A percentile compares a stretch with the other conserved stretches of the same genome.
These are phyloP conservation scores for Wickerhamomyces strasburgensis DNA, from an alignment of 805 yeast species.

Conservation along the genomic window DNA sequence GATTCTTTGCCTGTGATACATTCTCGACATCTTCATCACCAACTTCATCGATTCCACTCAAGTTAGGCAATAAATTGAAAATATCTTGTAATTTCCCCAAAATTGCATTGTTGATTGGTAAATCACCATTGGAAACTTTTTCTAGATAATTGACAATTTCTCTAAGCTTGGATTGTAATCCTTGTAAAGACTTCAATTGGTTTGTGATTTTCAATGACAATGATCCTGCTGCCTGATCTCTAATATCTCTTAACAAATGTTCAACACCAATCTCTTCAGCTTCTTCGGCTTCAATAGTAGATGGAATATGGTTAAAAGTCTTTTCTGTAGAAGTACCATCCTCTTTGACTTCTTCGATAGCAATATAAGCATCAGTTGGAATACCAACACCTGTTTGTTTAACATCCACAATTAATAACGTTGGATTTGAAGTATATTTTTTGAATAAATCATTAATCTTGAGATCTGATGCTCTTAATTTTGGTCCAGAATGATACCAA, in stretches of 20 bases:
- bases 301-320: constrained; percentile 90
- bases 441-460: constrained; percentile 88
- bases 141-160: constrained; percentile 76
- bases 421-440: constrained; percentile 73
- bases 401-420: constrained; percentile 87
- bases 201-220: constrained; percentile 82
- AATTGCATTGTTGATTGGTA: constrained; percentile 87
- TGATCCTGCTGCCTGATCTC: constrained; percentile 95
- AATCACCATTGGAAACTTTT: constrained; percentile 60
- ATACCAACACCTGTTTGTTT: constrained; percentile 77
- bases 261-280: constrained; percentile 99
- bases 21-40: constrained; percentile 25
- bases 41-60: constrained; percentile 37
- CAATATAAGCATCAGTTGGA: constrained; percentile 92
- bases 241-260: constrained; percentile 86
- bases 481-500: constrained; percentile 99
- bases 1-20: constrained; percentile 35
- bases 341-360: constrained; percentile 91
- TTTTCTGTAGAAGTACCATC: constrained; percentile 92
- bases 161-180: constrained; percentile 70
- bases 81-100: constrained; percentile 92
- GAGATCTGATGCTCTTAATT: constrained; percentile 79
- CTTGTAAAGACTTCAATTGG: constrained; percentile 83
- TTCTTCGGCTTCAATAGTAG: constrained; percentile 92
- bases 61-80: constrained; percentile 86